Conservation (phyloP, 2,329 filamentous ascomycete genomes). For the Rachicladosporium sp. region DNA sequence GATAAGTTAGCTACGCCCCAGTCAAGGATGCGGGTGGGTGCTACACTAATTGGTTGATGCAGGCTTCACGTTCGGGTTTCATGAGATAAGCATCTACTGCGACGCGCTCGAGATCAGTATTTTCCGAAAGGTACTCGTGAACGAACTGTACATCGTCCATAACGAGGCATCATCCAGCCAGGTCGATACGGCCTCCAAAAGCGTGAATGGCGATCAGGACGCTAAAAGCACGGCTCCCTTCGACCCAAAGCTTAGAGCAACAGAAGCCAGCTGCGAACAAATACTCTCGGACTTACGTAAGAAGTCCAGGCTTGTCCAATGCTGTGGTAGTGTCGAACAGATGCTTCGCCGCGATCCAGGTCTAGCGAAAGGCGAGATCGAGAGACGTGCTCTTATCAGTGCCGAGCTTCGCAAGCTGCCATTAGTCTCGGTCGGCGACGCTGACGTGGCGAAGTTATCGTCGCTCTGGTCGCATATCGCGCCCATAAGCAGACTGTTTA, state of each 20-base stretch:
- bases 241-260: background rate
- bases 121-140: slow-evolving; percentile 39
- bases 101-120: slow-evolving; percentile 38
- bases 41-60: slow-evolving; percentile 35
- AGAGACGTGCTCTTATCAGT: too few relatives aligned
- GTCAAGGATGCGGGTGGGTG: background rate
- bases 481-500: background rate
- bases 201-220: slow-evolving; percentile 10
- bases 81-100: slow-evolving; percentile 38
- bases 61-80: slow-evolving; percentile 26
- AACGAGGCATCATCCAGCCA: slow-evolving; percentile 33
- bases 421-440: too few relatives aligned
- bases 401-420: too few relatives aligned
- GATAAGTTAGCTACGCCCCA: slow-evolving; percentile 25
- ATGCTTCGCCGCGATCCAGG: too few relatives aligned
- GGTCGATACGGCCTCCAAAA: slow-evolving; percentile 38
- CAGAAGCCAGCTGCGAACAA: too few relatives aligned
- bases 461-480: background rate
- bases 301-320: too few relatives aligned
- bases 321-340: too few relatives aligned
- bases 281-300: too few relatives aligned
- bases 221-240: background rate
- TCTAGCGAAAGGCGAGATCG: too few relatives aligned
- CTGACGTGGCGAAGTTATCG: too few relatives aligned
- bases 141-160: slow-evolving; percentile 41